phyloP scores from a whole-genome alignment of 73 alveolate genomes.

The Paramecium sexaurelia region DNA sequence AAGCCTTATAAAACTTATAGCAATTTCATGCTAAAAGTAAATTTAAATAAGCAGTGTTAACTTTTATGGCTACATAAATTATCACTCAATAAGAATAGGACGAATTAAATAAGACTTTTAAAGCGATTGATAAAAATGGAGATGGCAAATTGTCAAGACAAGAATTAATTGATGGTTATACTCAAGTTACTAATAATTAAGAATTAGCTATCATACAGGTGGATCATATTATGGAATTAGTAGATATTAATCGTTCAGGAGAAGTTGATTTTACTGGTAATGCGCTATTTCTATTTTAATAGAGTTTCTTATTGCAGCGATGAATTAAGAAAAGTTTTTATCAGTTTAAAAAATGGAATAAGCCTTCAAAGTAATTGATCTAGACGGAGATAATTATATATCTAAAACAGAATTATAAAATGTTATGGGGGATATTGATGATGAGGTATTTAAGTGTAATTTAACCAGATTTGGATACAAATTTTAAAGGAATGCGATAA shows the following conservation, averaged over 20 bases:
- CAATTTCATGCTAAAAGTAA: constrained; percentile 62
- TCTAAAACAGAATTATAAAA: constrained; percentile 55
- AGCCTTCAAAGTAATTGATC: constrained; percentile 68
- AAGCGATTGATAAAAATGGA: constrained; percentile 81
- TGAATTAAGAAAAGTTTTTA: constrained; percentile 60
- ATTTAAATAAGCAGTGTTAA: constrained; percentile 65
- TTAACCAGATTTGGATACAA: constrained; percentile 53
- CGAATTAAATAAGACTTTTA: constrained; percentile 72
- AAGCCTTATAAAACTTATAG: constrained; percentile 40
- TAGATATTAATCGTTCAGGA: constrained; percentile 71
- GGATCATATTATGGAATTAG: constrained; percentile 62
- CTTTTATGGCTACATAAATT: constrained; percentile 65
- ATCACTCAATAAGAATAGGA: constrained; percentile 65
- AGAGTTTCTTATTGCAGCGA: constrained; percentile 73
- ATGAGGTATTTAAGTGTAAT: constrained; percentile 26
- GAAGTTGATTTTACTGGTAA: constrained; percentile 72
- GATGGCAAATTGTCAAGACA: constrained; percentile 81
- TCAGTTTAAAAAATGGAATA: constrained; percentile 63
- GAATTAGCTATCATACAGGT: constrained; percentile 46
- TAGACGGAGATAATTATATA: constrained; percentile 70
- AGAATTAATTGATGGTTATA: constrained; percentile 73
- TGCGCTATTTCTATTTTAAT: not conserved
- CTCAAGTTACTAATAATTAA: constrained; percentile 29
- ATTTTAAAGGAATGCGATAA: constrained; percentile 65
- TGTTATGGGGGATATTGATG: constrained; percentile 69